These are phyloP conservation scores for Claviceps humidiphila DNA, from an alignment of 2,329 filamentous ascomycete genomes.

Conservation along the genomic window DNA sequence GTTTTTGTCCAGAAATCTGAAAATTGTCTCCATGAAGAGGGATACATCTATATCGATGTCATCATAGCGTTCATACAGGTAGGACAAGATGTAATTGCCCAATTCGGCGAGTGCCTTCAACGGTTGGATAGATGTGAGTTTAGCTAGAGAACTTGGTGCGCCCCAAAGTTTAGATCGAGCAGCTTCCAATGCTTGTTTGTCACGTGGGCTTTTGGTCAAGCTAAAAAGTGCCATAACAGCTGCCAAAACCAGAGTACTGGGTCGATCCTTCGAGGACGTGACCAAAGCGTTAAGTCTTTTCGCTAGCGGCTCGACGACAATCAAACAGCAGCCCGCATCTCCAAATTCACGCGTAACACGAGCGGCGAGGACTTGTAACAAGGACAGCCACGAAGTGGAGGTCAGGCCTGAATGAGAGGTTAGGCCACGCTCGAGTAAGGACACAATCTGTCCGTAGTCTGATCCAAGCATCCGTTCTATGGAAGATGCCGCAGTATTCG, in stretches of 20 bases:
- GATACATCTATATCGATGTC: constrained; percentile 16
- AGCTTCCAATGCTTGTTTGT: constrained; percentile 50
- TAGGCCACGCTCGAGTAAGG: constrained; percentile 52
- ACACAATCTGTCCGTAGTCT: constrained; percentile 57
- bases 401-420: constrained; percentile 34
- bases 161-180: constrained; percentile 53
- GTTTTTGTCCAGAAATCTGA: constrained; percentile 22
- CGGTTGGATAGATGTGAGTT: constrained; percentile 42
- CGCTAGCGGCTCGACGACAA: constrained; percentile 59
- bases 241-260: constrained; percentile 19
- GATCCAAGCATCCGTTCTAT: constrained; percentile 41
- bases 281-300: constrained; percentile 32
- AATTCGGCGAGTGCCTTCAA: constrained; percentile 55
- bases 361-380: constrained; percentile 44
- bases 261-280: constrained; percentile 2
- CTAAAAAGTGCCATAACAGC: constrained; percentile 25
- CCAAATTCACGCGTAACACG: constrained; percentile 51
- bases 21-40: constrained; percentile 11
- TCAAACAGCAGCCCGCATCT: constrained; percentile 51
- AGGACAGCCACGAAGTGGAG: constrained; percentile 31
- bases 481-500: background rate
- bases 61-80: constrained; percentile 37
- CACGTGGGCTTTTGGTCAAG: constrained; percentile 40
- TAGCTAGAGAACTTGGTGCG: constrained; percentile 14
- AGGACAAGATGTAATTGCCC: constrained; percentile 36